Base-by-base conservation (phyloP, 2,329 filamentous ascomycete species). In the Aspergillus sp. region DNA sequence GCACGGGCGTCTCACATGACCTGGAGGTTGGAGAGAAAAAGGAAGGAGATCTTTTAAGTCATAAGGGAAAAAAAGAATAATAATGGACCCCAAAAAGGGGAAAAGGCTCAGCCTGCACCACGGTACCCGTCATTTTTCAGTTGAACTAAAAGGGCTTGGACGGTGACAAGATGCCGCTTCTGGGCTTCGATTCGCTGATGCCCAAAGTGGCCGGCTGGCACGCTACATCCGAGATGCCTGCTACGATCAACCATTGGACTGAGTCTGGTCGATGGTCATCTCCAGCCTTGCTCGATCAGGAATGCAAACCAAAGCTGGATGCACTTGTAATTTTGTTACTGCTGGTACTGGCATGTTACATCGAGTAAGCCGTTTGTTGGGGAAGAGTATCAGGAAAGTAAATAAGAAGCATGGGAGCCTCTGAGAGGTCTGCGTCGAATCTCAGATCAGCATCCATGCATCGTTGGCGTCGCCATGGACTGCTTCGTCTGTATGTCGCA, bases 211-310 rank as follows among this genome's bases (percentile, higher is more conserved):
- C 69, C 66, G 65, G 64, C 63, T 66, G 62, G 55, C 60, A 62
- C 62, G 56, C 64, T 62, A 49, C 52, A 64, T 71, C 67, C 70
- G 68, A 73, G 63, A 74, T 70, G 67, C 72, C 69, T 70, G 72
- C 60, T 75, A 59, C 60, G 71, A 73, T 69, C 71, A 64, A 60
- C 69, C 53, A 76, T 76, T 76, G 73, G 73, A 69, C 70, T 67
- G 67, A 66, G 62, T 64, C 68, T 66, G 58, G 66, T 64, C 62
- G 67, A 66, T 66, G 59, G 65, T 66, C 64, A 64, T 71, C 61
- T 67, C 64, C 61, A 70, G 67, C 70, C 64, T 71, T 72, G 70
- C 66, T 61, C 56, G 64, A 69, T 67, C 24, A 49, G 57, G 59
- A 62, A 67, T 66, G 67, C 64, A 61, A 60, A 58, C 53, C 55